These are phyloP conservation scores for Agrocybe pediades DNA, from an alignment of 768 basidiomycete genomes.

Conservation along the genomic window DNA sequence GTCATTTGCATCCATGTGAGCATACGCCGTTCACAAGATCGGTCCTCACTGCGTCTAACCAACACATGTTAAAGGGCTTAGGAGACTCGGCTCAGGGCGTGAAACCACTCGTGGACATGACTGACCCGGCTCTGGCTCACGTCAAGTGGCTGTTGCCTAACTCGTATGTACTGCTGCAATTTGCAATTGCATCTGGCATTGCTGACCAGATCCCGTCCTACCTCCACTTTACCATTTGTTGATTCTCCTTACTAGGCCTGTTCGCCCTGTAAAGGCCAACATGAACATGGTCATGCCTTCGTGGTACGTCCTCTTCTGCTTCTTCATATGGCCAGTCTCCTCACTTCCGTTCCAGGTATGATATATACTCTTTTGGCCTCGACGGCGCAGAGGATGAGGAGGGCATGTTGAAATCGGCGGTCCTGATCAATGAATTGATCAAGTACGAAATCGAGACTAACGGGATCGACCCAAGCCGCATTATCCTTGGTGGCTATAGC, in stretches of 20 bases:
- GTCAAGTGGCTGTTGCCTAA: constrained; percentile 92
- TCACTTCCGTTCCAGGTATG: constrained; percentile 57
- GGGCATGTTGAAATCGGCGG: constrained; percentile 71
- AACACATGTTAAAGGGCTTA: constrained; percentile 53
- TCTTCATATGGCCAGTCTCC: not conserved
- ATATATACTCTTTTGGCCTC: constrained; percentile 68
- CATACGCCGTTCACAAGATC: constrained; percentile 5
- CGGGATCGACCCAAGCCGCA: constrained; percentile 67
- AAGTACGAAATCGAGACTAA: constrained; percentile 65
- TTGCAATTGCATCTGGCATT: not conserved
- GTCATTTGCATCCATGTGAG: constrained; percentile 90
- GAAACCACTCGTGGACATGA: constrained; percentile 73
- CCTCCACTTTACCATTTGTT: constrained; percentile 6
- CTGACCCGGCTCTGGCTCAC: constrained; percentile 58
- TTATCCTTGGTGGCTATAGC: constrained; percentile 88
- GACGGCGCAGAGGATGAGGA: constrained; percentile 68
- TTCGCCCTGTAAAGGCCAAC: constrained; percentile 73
- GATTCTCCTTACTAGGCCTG: too few species aligned
- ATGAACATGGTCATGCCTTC: constrained; percentile 74
- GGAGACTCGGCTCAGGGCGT: constrained; percentile 78
- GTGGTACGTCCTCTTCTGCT: constrained; percentile 52
- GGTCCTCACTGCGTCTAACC: constrained; percentile 2
- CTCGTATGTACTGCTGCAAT: constrained; percentile 50
- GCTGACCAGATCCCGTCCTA: not conserved
- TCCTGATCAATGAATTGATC: constrained; percentile 68